Evolutionary conservation across 1,139 yeast genomes (phyloP).

Genomic region (Geotrichum klebahnii): DNA sequence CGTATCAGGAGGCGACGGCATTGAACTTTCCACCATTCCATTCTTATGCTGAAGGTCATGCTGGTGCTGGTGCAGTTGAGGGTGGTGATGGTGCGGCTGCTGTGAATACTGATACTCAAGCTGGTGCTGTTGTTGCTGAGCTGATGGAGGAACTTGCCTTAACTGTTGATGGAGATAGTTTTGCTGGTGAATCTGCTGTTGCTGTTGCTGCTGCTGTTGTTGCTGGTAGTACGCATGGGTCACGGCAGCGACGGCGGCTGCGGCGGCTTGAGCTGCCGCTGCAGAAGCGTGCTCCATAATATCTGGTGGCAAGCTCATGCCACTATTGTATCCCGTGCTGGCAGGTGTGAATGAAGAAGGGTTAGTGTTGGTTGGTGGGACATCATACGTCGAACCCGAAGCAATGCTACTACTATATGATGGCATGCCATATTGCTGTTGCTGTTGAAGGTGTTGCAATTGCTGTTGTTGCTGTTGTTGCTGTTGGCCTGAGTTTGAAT

Average conservation of each 20-base stretch:
- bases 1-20: no score
- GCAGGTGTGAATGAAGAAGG: constrained; percentile 2
- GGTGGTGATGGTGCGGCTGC: neutral
- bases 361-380: no score
- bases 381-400: neutral
- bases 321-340: constrained; percentile 8
- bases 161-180: constrained; percentile 17
- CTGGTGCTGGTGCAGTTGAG: neutral
- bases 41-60: neutral
- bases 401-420: neutral
- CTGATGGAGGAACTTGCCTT: neutral
- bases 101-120: neutral
- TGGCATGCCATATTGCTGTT: neutral
- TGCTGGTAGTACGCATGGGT: constrained; percentile 15
- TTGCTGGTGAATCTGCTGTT: constrained; percentile 11
- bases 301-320: constrained; percentile 13
- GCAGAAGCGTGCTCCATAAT: constrained; percentile 17
- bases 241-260: constrained; percentile 11
- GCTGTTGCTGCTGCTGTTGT: constrained; percentile 19
- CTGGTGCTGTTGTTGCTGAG: neutral
- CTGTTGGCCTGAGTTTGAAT: constrained; percentile 10
- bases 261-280: constrained; percentile 16
- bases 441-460: constrained; percentile 17
- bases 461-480: constrained; percentile 15
- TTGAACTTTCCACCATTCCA: no score